Evolutionary conservation across 371 early-diverging fungal genomes (phyloP).

Genomic region (Syncephalastrum monosporum): DNA sequence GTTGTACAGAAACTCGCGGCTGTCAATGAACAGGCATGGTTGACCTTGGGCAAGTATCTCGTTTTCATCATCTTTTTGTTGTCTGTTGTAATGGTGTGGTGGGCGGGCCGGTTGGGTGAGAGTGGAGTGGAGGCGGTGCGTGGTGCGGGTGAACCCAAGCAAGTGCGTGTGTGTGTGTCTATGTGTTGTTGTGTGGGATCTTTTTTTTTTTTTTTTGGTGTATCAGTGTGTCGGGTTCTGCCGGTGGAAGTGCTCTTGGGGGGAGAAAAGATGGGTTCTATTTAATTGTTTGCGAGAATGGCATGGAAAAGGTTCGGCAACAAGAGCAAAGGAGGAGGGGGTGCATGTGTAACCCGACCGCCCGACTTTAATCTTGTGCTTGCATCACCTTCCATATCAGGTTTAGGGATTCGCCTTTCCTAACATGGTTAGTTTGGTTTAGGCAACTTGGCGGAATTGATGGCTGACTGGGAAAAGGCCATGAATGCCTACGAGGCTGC

Average conservation of each 20-base stretch:
- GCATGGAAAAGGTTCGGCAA: no score
- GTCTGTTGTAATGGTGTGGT: neutral
- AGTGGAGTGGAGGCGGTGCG: neutral
- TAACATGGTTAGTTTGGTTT: constrained; percentile 17
- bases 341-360: constrained; percentile 18
- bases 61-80: constrained; percentile 1
- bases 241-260: no score
- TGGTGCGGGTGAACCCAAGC: no score
- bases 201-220: constrained; percentile 8
- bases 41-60: constrained; percentile 63
- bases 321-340: neutral
- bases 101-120: no score
- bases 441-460: constrained; percentile 69
- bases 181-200: no score
- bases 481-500: constrained; percentile 80
- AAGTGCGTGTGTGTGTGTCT: no score
- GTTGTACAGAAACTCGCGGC: constrained; percentile 58
- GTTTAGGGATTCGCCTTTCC: constrained; percentile 25
- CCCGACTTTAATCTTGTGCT: constrained; percentile 25
- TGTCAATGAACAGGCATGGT: constrained; percentile 77
- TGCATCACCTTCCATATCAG: constrained; percentile 5
- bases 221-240: neutral
- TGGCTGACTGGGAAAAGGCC: constrained; percentile 78
- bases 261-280: no score
- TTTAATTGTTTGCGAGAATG: no score